Evolutionary conservation across 192 early-diverging fungal genomes (phyloP), one percentile per base, ranked within the genome.

Genomic region (Dispira parvispora): DNA sequence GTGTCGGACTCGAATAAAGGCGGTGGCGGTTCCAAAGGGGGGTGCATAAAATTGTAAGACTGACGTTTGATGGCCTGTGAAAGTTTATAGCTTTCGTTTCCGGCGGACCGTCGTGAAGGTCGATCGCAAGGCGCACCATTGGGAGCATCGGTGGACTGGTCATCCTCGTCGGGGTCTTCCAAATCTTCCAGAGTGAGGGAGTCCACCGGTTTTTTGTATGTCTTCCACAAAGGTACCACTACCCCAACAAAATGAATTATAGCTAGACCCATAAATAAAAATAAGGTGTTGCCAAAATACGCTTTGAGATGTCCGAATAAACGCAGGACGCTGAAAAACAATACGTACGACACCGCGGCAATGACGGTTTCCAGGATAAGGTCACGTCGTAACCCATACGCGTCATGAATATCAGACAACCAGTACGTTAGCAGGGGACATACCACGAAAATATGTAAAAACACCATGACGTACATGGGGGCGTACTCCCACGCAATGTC

Each of bases 11-110:
- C 21, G 18, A 16, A 50, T 9, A 55, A 21, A 14, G 53, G 53
- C 25, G 53, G 53, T 3, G 53, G 53, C 21, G 53, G 53, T 21
- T 21, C 25, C 53, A 25, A 28, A 21, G 53, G 25, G 12, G 25
- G 53, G 20, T 3, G 12, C 28, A 27, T 21, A 28, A 21, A 14
- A 21, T 27, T 55, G 53, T 27, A 28, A 13, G 53, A 55, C 21
- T 55, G 53, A 9, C 53, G 53, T 55, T 55, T 55, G 53, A 55
- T 55, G 53, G 53, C 28, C 23, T 55, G 53, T 28, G 53, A 55
- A 14, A 55, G 28, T 18, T 28, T 21, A 25, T 10, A 21, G 21
- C 25, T 55, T 23, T 50, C 49, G 49, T 50, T 50, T 50, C 49
- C 47, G 47, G 47, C 47, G 47, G 47, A 23, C 16, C 18, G 47